Base-by-base conservation (phyloP, 768 basidiomycete genomes). In the Psilocybe cyanescens region DNA sequence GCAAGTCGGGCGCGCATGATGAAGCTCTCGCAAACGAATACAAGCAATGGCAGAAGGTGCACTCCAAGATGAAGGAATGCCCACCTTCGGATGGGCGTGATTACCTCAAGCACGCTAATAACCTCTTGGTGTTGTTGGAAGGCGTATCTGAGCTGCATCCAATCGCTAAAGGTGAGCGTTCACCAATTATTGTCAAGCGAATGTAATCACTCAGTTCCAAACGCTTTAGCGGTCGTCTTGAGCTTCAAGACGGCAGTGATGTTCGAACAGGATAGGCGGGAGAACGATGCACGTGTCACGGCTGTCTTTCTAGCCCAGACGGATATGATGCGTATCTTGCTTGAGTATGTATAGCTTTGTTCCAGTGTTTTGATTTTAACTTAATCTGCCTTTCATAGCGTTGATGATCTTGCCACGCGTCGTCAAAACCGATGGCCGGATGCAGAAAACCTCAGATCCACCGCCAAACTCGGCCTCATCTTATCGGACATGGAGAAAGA, bases 291-390 rank as follows among this genome's bases (percentile, higher is more conserved):
- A 7, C 58, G 68, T 8, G 61, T 66, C 17, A 50, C 56, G 0
- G 60, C 53, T 12, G 61, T 69, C 12, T 58, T 69, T 8, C 55
- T 69, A 8, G 52, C 68, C 3, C 63, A 65, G 45, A 55, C 61
- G 8, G 63, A 69, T 29, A 65, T 69, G 68, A 69, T 69, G 68
- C 58, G 64, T n/a, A 58, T 59, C 8, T 57, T 69, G 12, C 61
- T 69, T 29, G 65, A 67, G 68, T 69, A 19, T 14, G 37, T 4
- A 53, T 51, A n/a, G 2, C 12, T 30, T 19, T 14, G 2, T 30
- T 44, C 4, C 41, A 17, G 3, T 14, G 24, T 9, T 52, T 1
- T 57, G 8, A 5, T 28, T n/a, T 24, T 16, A 5, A 19, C 14
- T 41, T 16, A 28, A 3, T 31, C 9, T 28, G 8, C n/a, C 14